Evolutionary conservation across 441 rosid species (phyloP), one percentile per base, ranked within the genome.

Genomic region (Melastoma candidum): DNA sequence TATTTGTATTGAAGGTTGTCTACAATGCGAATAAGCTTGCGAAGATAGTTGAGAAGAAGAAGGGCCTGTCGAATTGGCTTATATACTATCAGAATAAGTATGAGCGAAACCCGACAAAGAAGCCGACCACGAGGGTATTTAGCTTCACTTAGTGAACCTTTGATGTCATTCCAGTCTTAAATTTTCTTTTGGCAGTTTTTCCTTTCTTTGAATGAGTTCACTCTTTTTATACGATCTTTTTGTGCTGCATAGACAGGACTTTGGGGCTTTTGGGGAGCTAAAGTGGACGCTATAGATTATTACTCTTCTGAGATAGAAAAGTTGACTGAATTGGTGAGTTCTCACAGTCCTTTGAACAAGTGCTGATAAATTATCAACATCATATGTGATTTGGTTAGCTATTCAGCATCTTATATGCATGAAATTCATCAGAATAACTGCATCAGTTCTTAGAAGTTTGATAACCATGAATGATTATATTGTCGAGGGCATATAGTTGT

Each of bases 1-100:
- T 13, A 26, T 51, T 52, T 52, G 11, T 52, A 44, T 12, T 46
- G 58, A 48, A 62, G 66, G 55, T 48, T 48, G 66, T 62, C 25
- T 62, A 36, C 49, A 49, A 62, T 55, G 66, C 66, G 48, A 54
- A 62, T 46, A 17, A 50, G 14, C 55, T 62, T n/a, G 54, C 66
- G 10, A 39, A 48, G 41, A 46, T 62, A 11, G 53, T 62, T 25
- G 44, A 49, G 26, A 59, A 62, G 48, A 62, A 54, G 66, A 43
- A 62, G 55, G 49, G 45, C 3, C 26, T 49, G 54, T 59, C 48
- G 48, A 62, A 62, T 45, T 62, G 66, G 66, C 60, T 62, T 44
- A 59, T 54, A 36, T 62, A 54, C 60, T 13, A 62, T 55, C 60
- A 62, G 36, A 53, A 54, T 44, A 62, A 54, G 39, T 44, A 48